phyloP scores from a whole-genome alignment of 1,139 yeast genomes.

The Sugiyamaella novakii region DNA sequence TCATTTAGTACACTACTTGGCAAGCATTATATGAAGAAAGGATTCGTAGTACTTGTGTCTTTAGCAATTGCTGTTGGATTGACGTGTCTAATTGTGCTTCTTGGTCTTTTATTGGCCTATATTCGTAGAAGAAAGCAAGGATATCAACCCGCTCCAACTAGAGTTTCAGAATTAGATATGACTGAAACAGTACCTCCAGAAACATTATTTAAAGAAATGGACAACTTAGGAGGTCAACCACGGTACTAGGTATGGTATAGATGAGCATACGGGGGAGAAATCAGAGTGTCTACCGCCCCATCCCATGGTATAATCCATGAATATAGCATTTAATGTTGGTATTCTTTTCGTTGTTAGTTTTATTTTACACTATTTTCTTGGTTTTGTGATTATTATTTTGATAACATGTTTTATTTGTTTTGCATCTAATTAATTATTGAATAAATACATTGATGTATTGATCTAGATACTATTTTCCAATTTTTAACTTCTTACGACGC shows the following conservation, averaged over 20 bases:
- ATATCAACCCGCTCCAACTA: conserved; percentile 46
- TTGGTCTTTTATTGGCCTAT: conserved; percentile 60
- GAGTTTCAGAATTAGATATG: conserved; percentile 71
- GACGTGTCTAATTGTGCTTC: conserved; percentile 62
- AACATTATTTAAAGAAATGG: conserved; percentile 62
- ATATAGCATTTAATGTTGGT: no score
- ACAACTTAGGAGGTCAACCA: conserved; percentile 32
- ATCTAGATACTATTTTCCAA: conserved; percentile 13
- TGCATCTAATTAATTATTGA: background rate
- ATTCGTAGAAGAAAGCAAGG: conserved; percentile 51
- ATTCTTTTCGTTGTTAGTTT: background rate
- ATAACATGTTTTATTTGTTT: background rate
- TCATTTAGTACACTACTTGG: conserved; percentile 28
- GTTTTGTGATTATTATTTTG: background rate
- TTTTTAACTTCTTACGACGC: conserved; percentile 19
- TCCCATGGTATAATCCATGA: no score
- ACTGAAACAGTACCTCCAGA: conserved; percentile 66
- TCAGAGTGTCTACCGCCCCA: no score
- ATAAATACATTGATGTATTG: background rate
- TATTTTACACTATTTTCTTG: conserved; percentile 11
- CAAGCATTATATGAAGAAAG: conserved; percentile 47
- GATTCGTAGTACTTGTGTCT: conserved; percentile 85
- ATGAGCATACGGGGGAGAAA: no score
- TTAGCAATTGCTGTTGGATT: conserved; percentile 88
- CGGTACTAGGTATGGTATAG: no score